A percentile compares a stretch with the other conserved stretches of the same genome.
phyloP scores from a whole-genome alignment of 805 yeast genomes.

The Candida ulmi region DNA sequence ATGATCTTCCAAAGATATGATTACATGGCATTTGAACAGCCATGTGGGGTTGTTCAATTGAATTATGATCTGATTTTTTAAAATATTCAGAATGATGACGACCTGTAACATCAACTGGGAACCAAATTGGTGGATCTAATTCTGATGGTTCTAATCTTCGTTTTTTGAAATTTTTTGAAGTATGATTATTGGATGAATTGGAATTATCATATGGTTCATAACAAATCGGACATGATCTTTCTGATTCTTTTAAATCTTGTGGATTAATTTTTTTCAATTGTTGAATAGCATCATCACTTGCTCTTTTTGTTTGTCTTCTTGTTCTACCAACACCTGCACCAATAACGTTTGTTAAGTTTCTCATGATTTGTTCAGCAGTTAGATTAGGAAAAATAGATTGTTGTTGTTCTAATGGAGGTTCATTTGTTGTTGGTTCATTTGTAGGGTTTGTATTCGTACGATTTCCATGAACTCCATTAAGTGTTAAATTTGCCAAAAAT shows the following conservation, averaged over 20 bases:
- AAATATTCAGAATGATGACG: slow-evolving; percentile 7
- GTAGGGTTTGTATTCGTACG: too few relatives aligned
- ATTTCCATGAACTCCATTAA: too few relatives aligned
- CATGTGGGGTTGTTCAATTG: neutral
- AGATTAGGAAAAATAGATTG: too few relatives aligned
- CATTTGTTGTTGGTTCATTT: neutral
- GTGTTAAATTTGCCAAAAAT: too few relatives aligned
- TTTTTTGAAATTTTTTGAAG: neutral
- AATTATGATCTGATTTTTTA: neutral
- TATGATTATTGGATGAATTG: too few relatives aligned
- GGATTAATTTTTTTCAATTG: slow-evolving; percentile 11
- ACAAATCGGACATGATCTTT: slow-evolving; percentile 17
- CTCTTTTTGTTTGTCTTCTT: slow-evolving; percentile 6
- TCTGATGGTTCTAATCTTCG: slow-evolving; percentile 5
- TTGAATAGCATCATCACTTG: slow-evolving; percentile 18
- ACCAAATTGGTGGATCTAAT: slow-evolving; percentile 14
- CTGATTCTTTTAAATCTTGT: slow-evolving; percentile 3
- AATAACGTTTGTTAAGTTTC: neutral
- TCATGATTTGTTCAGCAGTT: neutral
- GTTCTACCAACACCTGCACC: too few relatives aligned
- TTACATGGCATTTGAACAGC: slow-evolving; percentile 79
- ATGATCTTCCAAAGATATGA: slow-evolving; percentile 79
- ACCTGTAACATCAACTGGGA: slow-evolving; percentile 13
- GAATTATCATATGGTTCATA: slow-evolving; percentile 18
- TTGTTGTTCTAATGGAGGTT: neutral